Base-by-base conservation (phyloP, 1,139 yeast genomes). In the Geotrichum cucujoidarum region DNA sequence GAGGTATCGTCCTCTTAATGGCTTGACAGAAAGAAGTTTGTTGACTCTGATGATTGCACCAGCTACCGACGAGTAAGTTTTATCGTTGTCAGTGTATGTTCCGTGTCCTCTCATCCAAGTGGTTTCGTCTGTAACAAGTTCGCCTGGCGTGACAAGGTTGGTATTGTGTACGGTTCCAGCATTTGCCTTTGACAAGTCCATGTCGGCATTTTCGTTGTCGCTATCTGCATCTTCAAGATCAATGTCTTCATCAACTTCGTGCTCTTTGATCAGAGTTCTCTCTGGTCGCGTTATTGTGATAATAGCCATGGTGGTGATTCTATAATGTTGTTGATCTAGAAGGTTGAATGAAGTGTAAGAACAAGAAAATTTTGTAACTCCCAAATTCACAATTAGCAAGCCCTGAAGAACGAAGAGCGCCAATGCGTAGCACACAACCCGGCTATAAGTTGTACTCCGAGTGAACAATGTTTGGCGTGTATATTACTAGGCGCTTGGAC, bases 71-170 rank as follows among this genome's bases (percentile, higher is more conserved):
- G 96, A 84, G 63, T 79, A 89, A 0, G 97, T 89, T 57, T 76
- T 72, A 47, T 72, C 70, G 50, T 77, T 79, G 36, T 83, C 70
- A 54, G 83, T 80, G 64, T 88, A 92, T 0, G 98, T 94, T 2
- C 98, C 98, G 64, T 94, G 99, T 30, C 98, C 99, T 64, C 95
- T 80, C 98, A 94, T 94, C 97, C 97, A 92, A 4, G 84, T 77
- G 6, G 96, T 89, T 61, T 94, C 98, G 59, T 86, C 95, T 0
- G 98, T 92, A 16, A 94, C 87, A 49, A 90, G 70, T 63, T 94
- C 97, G n/a, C 99, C 99, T 0, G 99, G 99, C 0, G 97, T 88
- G 16, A 92, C 95, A 11, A 83, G 57, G 18, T 50, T 44, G 17
- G 50, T 49, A 27, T 47, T 49, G 29, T 51, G 41, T 17, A 46